Evolutionary conservation across 495 filamentous ascomycete species (phyloP), one percentile per base, ranked within the genome.

Genomic region (Annulohypoxylon stygium): DNA sequence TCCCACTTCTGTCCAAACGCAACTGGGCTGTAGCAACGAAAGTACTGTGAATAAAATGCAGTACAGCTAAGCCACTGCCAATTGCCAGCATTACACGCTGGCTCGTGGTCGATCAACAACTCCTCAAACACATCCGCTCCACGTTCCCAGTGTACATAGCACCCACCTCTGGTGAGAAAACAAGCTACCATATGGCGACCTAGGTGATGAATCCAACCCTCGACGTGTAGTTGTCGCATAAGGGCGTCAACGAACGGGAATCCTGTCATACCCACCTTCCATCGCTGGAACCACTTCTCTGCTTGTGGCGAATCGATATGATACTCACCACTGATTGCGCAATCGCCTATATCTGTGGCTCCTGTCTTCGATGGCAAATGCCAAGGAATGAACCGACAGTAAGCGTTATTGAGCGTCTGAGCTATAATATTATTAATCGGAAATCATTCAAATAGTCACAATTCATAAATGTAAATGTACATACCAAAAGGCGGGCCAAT

Each of bases 1-100:
- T 93, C 91, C 86, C 86, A 90, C 72, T 91, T 92, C 77, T 88
- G 84, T 9, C 87, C 87, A 76, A 93, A 93, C 0, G 89, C 85
- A 48, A 92, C 76, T 0, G 91, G 91, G 33, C 81, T 86, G 70
- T 93, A 93, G 71, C 86, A 88, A 10, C 90, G 86, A 70, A 88
- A 91, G 78, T 89, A 93, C 72, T 89, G 87, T 0, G 83, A 69
- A 65, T 84, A 91, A 77, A 93, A 93, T 0, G 91, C 91, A 0
- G 89, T 90, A 76, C 91, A 92, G 23, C 83, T 86, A n/a, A 93
- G 79, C 91, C 91, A 93, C 76, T 91, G 89, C 91, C 90, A 93
- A 57, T 93, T 93, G 0, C 91, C 91, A 0, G 83, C 81, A 67
- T 93, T 93, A 53, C 87, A 90, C 9, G 90, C 88, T 0, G 86